Evolutionary conservation across 2,329 filamentous ascomycete species (phyloP).

Genomic region (Alternaria angustiovoidea): DNA sequence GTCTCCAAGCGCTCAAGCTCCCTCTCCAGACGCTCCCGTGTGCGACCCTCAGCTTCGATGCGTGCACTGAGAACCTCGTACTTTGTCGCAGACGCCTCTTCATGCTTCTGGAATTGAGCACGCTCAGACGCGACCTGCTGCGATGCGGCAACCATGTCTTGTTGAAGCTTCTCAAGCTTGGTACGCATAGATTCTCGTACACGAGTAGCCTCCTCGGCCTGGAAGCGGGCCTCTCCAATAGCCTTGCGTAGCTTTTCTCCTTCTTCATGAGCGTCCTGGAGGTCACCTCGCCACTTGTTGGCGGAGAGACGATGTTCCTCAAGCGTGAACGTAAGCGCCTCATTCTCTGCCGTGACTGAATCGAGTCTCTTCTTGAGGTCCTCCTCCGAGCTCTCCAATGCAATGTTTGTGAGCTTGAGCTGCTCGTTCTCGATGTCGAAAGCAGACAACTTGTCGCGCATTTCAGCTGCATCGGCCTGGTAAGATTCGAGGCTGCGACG

Average conservation of each 20-base stretch:
- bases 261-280: conserved; percentile 59
- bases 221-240: conserved; percentile 75
- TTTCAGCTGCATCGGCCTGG: conserved; percentile 52
- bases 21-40: conserved; percentile 55
- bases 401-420: conserved; percentile 56
- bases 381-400: conserved; percentile 48
- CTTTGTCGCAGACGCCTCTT: conserved; percentile 63
- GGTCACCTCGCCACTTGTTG: conserved; percentile 66
- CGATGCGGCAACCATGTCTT: conserved; percentile 82
- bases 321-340: conserved; percentile 66
- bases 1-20: conserved; percentile 56
- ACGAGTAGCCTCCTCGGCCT: conserved; percentile 85
- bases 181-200: conserved; percentile 83
- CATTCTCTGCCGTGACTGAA: conserved; percentile 66
- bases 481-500: conserved; percentile 51
- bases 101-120: conserved; percentile 74
- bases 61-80: conserved; percentile 64
- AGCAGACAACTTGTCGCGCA: conserved; percentile 60
- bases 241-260: conserved; percentile 76
- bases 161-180: conserved; percentile 85
- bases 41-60: conserved; percentile 56
- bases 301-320: conserved; percentile 70
- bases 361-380: conserved; percentile 62
- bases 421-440: conserved; percentile 66
- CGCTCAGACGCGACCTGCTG: conserved; percentile 85